Percentiles rank a stretch among this genome's conserved stretches.
Evolutionary conservation across 495 filamentous ascomycete species (phyloP).

Genomic region (Pseudoneurospora amorphoporcata): DNA sequence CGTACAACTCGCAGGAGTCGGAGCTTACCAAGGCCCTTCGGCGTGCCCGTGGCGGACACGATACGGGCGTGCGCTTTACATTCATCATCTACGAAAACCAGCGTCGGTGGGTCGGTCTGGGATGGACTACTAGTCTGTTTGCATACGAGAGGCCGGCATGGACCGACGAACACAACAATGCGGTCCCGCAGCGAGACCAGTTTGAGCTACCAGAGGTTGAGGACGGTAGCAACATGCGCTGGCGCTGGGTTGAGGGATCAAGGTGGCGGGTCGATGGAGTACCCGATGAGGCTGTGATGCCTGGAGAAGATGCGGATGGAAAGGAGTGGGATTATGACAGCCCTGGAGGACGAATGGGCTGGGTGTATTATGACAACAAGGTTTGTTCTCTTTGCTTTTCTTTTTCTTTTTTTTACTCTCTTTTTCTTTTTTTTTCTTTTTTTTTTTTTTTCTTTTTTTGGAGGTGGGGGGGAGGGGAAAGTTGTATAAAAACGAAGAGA

Average conservation of each 20-base stretch:
- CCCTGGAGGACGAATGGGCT: conserved; percentile 59
- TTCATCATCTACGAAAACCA: conserved; percentile 97
- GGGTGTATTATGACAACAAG: conserved; percentile 99
- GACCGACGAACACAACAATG: conserved; percentile 92
- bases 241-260: conserved; percentile 79
- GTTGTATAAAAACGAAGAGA: neutral
- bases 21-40: conserved; percentile 28
- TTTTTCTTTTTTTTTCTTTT: no score
- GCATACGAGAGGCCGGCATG: conserved; percentile 80
- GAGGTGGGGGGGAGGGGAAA: neutral
- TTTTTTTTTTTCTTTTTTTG: no score
- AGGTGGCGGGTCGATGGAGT: conserved; percentile 84
- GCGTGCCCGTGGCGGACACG: conserved; percentile 29
- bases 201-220: conserved; percentile 85
- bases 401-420: no score
- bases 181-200: conserved; percentile 62
- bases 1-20: conserved; percentile 15
- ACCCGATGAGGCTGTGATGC: conserved; percentile 40
- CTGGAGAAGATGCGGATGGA: conserved; percentile 20
- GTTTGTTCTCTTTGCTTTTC: conserved; percentile 31
- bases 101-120: conserved; percentile 85
- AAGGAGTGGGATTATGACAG: conserved; percentile 38
- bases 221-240: conserved; percentile 60
- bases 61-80: conserved; percentile 80
- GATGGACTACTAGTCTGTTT: conserved; percentile 87